Percentiles rank a stretch among this genome's conserved stretches.
phyloP scores from a whole-genome alignment of 1,284 basidiomycete genomes.

The Schizophyllum commune region DNA sequence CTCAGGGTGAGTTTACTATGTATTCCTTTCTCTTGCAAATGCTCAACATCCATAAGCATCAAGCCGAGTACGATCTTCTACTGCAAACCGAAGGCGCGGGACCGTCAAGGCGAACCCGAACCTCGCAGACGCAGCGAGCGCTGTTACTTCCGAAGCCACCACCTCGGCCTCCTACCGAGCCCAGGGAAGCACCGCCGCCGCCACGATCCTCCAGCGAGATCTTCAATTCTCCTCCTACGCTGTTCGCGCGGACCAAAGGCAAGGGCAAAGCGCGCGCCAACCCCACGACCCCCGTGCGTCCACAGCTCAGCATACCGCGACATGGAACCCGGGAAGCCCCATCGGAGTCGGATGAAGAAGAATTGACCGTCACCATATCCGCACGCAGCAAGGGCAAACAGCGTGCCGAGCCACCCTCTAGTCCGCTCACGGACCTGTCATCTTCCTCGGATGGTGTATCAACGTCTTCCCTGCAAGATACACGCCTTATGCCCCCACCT shows the following conservation, averaged over 20 bases:
- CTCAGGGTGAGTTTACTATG: slow-evolving; percentile 44
- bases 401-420: too few species aligned
- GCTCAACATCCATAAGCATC: slow-evolving; percentile 39
- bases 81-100: slow-evolving; percentile 27
- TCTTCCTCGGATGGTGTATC: too few species aligned
- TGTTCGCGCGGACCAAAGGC: not conserved
- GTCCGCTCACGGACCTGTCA: too few species aligned
- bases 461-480: not conserved
- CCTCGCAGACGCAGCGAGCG: slow-evolving; percentile 47
- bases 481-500: not conserved
- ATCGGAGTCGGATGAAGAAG: not conserved
- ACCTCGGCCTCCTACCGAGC: slow-evolving; percentile 14
- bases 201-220: slow-evolving; percentile 13
- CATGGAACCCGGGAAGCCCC: not conserved
- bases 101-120: slow-evolving; percentile 56
- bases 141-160: slow-evolving; percentile 27
- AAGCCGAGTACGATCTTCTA: slow-evolving; percentile 53
- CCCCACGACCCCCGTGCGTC: not conserved
- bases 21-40: slow-evolving; percentile 1
- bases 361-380: not conserved
- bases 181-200: slow-evolving; percentile 6
- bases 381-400: not conserved
- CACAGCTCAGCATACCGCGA: not conserved
- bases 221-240: slow-evolving; percentile 4
- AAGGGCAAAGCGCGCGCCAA: not conserved